Evolutionary conservation across 2,329 filamentous ascomycete species (phyloP), one percentile per base, ranked within the genome.

Genomic region (Diaporthe aspalathi): DNA sequence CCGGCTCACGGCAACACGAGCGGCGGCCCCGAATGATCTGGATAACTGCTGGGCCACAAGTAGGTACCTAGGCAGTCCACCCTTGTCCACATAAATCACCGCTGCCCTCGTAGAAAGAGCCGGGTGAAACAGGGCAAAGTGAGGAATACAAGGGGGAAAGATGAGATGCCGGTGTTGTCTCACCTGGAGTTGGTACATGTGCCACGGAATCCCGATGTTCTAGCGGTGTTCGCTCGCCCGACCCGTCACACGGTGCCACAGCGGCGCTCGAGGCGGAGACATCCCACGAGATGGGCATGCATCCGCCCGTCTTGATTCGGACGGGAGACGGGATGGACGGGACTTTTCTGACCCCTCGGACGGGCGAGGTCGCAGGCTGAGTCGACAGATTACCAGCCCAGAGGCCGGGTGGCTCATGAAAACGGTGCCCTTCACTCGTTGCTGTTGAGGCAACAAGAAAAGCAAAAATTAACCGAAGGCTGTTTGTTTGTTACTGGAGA

Each of bases 281-380:
- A 52, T 49, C 35, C 62, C 68, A 70, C 60, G 68, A 67, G 68
- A 50, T 67, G 49, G 68, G 47, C 27, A 27, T 67, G 69, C 62
- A 67, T 24, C 43, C 40, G 52, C 43, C 69, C 69, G 69, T 49
- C 24, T 45, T 29, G 40, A 52, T 24, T 43, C 16, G 54, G 29
- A 50, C 62, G 66, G 56, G 54, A 40, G 56, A 45, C 38, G 56
- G 56, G 54, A 56, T 43, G 49, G 27, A n/a, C 60, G 60, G 60
- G 14, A n/a, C n/a, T 68, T 22, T 49, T 35, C n/a, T 65, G 17
- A 2, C 4, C 40, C 40, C 6, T 38, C n/a, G 24, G 27, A 29
- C 12, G n/a, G 29, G 16, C 45, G 45, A 20, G 29, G 3, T n/a
- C 16, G n/a, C 35, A 2, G 22, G 17, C 17, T 17, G 24, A 24